Evolutionary conservation across 345 rosid genomes (phyloP), one percentile per base, ranked within the genome.

Genomic region (Turritis glabra): DNA sequence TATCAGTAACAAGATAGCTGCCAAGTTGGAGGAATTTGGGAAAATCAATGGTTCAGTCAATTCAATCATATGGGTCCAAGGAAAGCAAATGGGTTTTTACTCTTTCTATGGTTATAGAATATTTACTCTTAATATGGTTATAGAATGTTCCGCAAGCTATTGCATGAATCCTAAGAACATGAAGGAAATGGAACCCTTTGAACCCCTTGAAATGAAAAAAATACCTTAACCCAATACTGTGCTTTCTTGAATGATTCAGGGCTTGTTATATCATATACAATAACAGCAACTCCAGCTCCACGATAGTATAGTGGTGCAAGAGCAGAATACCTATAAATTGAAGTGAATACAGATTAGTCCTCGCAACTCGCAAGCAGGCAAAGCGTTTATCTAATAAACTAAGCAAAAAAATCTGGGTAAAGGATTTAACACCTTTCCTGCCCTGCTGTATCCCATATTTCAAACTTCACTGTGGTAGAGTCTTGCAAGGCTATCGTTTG

Each of bases 391-490:
- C 14, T 17, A 2, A 53, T 13, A 50, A 69, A 72, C 50, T 46
- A 66, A 71, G 66, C 54, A 66, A 35, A 30, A 32, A 21, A 48
- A 77, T 72, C 38, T 56, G 5, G 18, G 35, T 35, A 69, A 7
- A 46, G 15, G 41, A 17, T 30, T 65, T 32, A 64, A 57, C 87
- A 94, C 98, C 98, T 90, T 83, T 94, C 98, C 78, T 94, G 98
- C 21, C 98, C 98, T 52, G 98, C 98, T 62, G 98, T 94, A 73
- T 94, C 98, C 98, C 98, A 94, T 78, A 94, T 94, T 82, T 94
- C 98, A 85, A 94, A 91, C 85, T 94, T 94, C 46, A 94, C 93
- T 1, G 96, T 91, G 26, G 98, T 94, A 67, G 96, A 91, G 81
- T 94, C 98, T 83, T 90, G 97, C 85, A 94, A 83, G 35, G 98